Evolutionary conservation across 2,329 filamentous ascomycete genomes (phyloP).

Genomic region (Aureobasidium sp.): DNA sequence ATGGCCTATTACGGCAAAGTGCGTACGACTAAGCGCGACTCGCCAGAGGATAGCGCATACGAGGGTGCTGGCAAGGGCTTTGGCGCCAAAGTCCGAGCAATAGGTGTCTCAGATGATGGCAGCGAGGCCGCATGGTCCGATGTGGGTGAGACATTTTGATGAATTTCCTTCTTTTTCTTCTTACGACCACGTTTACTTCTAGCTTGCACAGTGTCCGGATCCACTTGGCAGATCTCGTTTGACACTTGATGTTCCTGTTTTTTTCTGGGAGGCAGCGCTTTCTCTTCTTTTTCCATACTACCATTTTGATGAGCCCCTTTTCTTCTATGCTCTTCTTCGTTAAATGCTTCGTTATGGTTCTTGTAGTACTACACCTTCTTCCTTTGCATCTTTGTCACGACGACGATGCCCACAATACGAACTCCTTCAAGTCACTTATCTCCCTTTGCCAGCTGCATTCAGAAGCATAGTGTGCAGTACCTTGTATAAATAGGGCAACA

Average conservation of each 20-base stretch:
- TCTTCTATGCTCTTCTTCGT: background rate
- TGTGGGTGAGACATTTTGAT: conserved; percentile 30
- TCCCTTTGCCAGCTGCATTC: too few relatives aligned
- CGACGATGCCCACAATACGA: background rate
- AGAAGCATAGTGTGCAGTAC: too few relatives aligned
- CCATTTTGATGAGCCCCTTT: background rate
- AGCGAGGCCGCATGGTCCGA: conserved; percentile 33
- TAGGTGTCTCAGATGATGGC: conserved; percentile 21
- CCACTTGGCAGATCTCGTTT: background rate
- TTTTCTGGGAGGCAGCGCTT: background rate
- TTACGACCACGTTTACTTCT: background rate
- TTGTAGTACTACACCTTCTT: background rate
- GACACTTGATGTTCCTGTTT: background rate
- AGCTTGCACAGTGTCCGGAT: background rate
- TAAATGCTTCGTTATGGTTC: background rate
- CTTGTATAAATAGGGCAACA: too few relatives aligned
- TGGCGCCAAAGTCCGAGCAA: conserved; percentile 22
- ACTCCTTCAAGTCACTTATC: background rate
- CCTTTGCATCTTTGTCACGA: background rate
- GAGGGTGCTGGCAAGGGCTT: conserved; percentile 4
- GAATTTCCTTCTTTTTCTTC: background rate
- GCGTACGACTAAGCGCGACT: conserved; percentile 51
- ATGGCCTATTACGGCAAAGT: conserved; percentile 77
- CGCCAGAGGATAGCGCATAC: conserved; percentile 31
- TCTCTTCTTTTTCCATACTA: background rate